Base-by-base conservation (phyloP, 164 flowering plant species). In the Liquidambar formosana region DNA sequence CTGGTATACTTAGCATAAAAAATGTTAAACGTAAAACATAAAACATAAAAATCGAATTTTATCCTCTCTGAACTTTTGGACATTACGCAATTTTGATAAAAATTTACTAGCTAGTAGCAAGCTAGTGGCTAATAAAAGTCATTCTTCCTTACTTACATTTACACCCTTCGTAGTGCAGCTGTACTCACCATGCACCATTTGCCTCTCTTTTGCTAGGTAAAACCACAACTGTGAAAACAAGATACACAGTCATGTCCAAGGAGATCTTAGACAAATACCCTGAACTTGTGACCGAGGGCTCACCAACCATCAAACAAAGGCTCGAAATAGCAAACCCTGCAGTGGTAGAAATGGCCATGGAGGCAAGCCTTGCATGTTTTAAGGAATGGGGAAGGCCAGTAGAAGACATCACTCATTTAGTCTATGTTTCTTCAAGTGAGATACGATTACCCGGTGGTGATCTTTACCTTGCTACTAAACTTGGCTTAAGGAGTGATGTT, bases 181-280 rank as follows among this genome's bases (percentile, higher is more conserved):
- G n/a, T n/a, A n/a, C n/a, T n/a, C n/a, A n/a, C n/a, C n/a, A n/a
- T n/a, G n/a, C n/a, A n/a, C n/a, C n/a, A n/a, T n/a, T n/a, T n/a
- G n/a, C n/a, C n/a, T n/a, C n/a, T n/a, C n/a, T 28, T 45, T 68
- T 80, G 23, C 15, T 61, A 88, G 93, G 93, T 65, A 88, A 86
- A 82, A 86, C 76, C 54, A 86, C 93, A 11, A 88, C 93, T 26
- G 93, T 86, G 71, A 83, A 88, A 77, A 88, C 90, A 18, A 78
- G 93, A 68, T 86, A 88, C 84, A 85, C 91, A 0, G 93, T 86
- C 43, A 82, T 88, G 86, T 88, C 82, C 27, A 82, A 76, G 77
- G 91, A 85, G 75, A 84, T 88, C 18, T 65, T 88, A 10, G 85
- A 82, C 68, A 80, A 85, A 57, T 85, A 88, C 77, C 93, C 93